phyloP scores from a whole-genome alignment of 176 grass and related monocot genomes.

The Guadua angustifolia region DNA sequence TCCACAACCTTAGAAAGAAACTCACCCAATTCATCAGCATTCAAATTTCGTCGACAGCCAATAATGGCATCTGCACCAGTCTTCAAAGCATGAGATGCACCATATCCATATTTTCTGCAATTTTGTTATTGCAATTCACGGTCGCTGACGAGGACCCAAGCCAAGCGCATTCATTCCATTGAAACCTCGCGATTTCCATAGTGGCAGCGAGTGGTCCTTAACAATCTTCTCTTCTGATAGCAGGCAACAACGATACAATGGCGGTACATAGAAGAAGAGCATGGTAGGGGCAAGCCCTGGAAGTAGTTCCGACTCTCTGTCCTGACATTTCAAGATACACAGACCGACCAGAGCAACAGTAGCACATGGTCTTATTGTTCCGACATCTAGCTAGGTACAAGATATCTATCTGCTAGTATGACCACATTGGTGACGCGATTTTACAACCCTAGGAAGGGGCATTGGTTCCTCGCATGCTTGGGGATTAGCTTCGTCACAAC shows the following conservation, averaged over 20 bases:
- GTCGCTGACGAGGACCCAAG: too few relatives aligned
- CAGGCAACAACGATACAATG: background rate
- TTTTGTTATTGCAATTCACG: background rate
- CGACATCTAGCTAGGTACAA: constrained; percentile 7
- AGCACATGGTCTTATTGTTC: background rate
- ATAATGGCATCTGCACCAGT: background rate
- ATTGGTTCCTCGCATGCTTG: constrained; percentile 71
- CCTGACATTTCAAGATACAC: constrained; percentile 7
- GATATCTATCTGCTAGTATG: constrained; percentile 26
- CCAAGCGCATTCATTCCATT: background rate
- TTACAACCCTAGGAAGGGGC: constrained; percentile 59
- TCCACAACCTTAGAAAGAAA: too few relatives aligned
- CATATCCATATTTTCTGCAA: too few relatives aligned
- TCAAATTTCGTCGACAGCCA: background rate
- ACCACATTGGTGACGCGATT: background rate
- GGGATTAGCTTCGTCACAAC: constrained; percentile 57
- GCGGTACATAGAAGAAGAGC: background rate
- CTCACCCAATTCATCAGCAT: too few relatives aligned
- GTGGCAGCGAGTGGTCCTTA: background rate
- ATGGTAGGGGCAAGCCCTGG: background rate
- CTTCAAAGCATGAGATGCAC: background rate
- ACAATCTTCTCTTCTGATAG: background rate
- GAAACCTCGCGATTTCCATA: background rate
- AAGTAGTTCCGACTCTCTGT: background rate
- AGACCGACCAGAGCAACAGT: constrained; percentile 3